Evolutionary conservation across 768 basidiomycete species (phyloP), one percentile per base, ranked within the genome.

Genomic region (Suillus decipiens): DNA sequence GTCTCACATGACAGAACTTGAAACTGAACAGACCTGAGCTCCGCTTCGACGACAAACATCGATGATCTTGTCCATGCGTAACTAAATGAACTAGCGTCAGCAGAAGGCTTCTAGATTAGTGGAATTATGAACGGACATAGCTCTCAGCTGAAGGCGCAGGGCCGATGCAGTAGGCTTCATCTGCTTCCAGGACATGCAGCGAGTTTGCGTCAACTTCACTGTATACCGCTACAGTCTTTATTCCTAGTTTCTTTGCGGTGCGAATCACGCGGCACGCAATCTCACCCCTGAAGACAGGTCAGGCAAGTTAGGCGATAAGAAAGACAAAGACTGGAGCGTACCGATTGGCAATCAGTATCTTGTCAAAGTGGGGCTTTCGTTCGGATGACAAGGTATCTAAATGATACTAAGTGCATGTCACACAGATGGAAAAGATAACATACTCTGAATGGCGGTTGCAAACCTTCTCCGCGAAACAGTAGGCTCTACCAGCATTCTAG

Each of bases 231-330:
- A 97, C 95, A 0, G 93, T 95, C 81, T 85, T 89, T 73, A 97
- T 89, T 0, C 96, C 95, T 4, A 97, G 80, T 71, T 90, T 91
- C 74, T 82, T 87, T 2, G 93, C 93, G 0, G 95, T 96, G 31
- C 92, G 88, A 61, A 96, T 96, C 50, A 98, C 93, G 22, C 95
- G 89, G 74, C 96, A 97, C 6, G 95, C 95, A 66, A 98, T 98
- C 76, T 98, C 95, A 54, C 95, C 95, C 75, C 95, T 96, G 65
- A 15, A 53, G 3, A 34, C 1, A 60, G 5, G 22, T 64, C 17
- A 50, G 39, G 28, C 63, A 12, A 54, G 43, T 41, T 24, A 62
- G 36, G 31, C 33, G 50, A 14, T 12, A 45, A 48, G 9, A 47
- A 43, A 9, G 2, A 3, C 17, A 47, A 43, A 9, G 2, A 3